Evolutionary conservation across 2,329 filamentous ascomycete genomes (phyloP), one percentile per base, ranked within the genome.

Genomic region (Fusarium begoniae): DNA sequence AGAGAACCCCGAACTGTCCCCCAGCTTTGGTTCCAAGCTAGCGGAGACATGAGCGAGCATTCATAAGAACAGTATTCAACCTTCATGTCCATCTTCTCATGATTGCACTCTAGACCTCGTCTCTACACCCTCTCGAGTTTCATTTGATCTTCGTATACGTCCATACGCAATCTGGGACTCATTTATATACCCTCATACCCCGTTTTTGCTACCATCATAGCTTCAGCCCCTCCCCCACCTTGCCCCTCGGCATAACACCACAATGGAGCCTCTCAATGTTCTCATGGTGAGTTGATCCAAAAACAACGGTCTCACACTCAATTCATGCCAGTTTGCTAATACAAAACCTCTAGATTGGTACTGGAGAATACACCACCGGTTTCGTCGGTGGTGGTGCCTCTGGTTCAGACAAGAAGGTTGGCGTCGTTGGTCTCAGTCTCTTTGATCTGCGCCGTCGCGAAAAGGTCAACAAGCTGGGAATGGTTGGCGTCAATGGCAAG

Each of bases 351-450:
- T 69, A 92, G 93, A 90, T 98, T 67, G 95, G 95, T 74, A 98
- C 95, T 17, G 96, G 95, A 79, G 95, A 98, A 88, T 98, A 98
- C 88, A 98, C 96, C 78, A 98, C 96, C 48, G 95, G 95, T 66
- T 98, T 96, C 78, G 95, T 98, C 65, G 94, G 94, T 66, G 92
- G 91, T 69, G 93, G 92, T 68, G 92, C 91, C 58, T 97, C 94
- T 8, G 92, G 90, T 17, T 97, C 94, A 56, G 96, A 98, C 87
- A 98, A 98, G 87, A 98, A 98, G 84, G 93, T 98, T 56, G 95
- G 96, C 66, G 96, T 98, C 15, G 95, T 98, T 24, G 95, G 94
- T 45, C 85, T 98, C 81, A 96, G 94, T 30, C 87, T 98, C 75
- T 97, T 98, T 82, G 95, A 98, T 82, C 87, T 98, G 75, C 91